Evolutionary conservation across 352 stramenopile species (phyloP).

Genomic region (Globisporangium canariense): DNA sequence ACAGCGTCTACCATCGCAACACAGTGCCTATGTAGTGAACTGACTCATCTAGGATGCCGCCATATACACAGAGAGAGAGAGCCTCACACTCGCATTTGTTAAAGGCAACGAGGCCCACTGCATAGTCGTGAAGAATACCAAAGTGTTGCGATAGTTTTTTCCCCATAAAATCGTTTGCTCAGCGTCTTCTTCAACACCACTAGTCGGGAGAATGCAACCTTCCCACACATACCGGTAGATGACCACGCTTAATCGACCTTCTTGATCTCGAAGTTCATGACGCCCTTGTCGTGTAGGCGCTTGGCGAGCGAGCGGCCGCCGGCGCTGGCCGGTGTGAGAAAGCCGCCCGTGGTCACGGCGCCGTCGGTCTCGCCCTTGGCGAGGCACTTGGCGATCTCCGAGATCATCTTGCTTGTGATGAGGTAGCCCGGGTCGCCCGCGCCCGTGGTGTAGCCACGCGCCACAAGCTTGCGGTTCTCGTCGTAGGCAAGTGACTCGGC

Average conservation of each 20-base stretch:
- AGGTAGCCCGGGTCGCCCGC: slow-evolving; percentile 38
- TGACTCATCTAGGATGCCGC: too few species aligned
- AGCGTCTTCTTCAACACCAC: not conserved
- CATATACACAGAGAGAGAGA: too few species aligned
- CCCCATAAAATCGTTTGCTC: too few species aligned
- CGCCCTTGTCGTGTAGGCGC: slow-evolving; percentile 32
- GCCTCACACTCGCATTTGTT: too few species aligned
- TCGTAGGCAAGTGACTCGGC: slow-evolving; percentile 41
- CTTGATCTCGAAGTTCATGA: slow-evolving; percentile 34
- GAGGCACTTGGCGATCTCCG: slow-evolving; percentile 38
- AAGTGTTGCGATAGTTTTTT: too few species aligned
- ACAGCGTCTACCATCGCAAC: too few species aligned
- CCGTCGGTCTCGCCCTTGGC: slow-evolving; percentile 29
- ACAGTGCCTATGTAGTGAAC: too few species aligned
- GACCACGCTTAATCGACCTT: slow-evolving; percentile 8
- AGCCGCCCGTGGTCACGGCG: slow-evolving; percentile 23
- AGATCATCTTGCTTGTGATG: slow-evolving; percentile 38
- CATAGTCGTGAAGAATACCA: too few species aligned
- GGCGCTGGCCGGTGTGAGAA: slow-evolving; percentile 38
- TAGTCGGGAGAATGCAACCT: not conserved
- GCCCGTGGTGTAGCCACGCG: slow-evolving; percentile 17
- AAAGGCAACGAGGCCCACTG: too few species aligned
- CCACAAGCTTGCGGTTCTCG: slow-evolving; percentile 24
- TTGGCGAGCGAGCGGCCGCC: slow-evolving; percentile 32
- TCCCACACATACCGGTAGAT: too few species aligned